phyloP scores from a whole-genome alignment of 176 grass and related monocot genomes.

The Triticum timopheevii region DNA sequence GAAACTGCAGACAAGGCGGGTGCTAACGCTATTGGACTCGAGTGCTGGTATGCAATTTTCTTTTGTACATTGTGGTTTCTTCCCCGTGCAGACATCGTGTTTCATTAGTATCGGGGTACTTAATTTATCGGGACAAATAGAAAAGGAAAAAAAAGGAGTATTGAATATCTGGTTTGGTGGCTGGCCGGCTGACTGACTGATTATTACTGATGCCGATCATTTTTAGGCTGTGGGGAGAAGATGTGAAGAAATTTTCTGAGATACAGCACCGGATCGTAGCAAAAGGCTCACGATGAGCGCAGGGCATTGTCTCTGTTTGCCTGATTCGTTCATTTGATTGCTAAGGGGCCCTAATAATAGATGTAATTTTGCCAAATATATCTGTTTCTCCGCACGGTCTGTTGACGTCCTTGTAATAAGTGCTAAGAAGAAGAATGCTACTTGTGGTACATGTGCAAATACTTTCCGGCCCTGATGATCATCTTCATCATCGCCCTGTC shows the following conservation, averaged over 20 bases:
- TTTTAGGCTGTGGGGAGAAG: constrained; percentile 80
- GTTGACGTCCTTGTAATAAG: no score
- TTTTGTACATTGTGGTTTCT: background rate
- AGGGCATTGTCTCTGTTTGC: no score
- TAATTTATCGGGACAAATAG: background rate
- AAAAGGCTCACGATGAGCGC: background rate
- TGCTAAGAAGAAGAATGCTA: no score
- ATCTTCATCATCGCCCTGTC: no score
- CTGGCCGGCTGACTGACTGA: constrained; percentile 4
- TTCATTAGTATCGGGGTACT: background rate
- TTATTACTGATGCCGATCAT: background rate
- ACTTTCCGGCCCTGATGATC: no score
- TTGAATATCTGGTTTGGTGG: background rate
- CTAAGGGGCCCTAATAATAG: background rate
- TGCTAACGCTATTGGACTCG: constrained; percentile 71
- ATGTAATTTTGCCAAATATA: background rate
- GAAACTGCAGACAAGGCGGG: constrained; percentile 66
- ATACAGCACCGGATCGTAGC: constrained; percentile 38
- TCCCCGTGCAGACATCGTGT: background rate
- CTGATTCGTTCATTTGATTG: no score
- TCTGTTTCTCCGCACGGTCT: background rate
- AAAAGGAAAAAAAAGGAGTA: background rate
- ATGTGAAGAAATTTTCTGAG: constrained; percentile 68
- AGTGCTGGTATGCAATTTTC: constrained; percentile 66
- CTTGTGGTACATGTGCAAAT: no score